Evolutionary conservation across 2,329 filamentous ascomycete species (phyloP).

Genomic region (Dactylellina leptospora): DNA sequence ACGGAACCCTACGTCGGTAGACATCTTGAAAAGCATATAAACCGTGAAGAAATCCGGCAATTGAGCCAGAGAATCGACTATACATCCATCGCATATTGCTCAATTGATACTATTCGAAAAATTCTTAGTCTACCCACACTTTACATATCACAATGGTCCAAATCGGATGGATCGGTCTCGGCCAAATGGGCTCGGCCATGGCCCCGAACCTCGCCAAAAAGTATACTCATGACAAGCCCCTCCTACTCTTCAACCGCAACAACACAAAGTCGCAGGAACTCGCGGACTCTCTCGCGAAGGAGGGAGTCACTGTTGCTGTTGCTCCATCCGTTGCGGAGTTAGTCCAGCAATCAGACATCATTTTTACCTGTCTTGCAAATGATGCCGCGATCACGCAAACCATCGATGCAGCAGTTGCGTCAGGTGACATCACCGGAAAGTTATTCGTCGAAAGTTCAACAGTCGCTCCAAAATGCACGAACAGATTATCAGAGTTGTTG

Average conservation of each 20-base stretch:
- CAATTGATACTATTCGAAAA: too few species aligned
- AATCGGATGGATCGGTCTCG: conserved; percentile 81
- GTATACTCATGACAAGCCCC: conserved; percentile 73
- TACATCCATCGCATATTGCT: conserved; percentile 5
- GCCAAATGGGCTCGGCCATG: conserved; percentile 88
- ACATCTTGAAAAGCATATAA: too few species aligned
- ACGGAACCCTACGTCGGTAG: too few species aligned
- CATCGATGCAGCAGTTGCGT: conserved; percentile 65
- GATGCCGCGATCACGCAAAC: conserved; percentile 75
- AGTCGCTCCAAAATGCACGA: conserved; percentile 82
- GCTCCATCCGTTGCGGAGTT: conserved; percentile 72
- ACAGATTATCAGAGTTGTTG: conserved; percentile 70
- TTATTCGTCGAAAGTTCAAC: conserved; percentile 88
- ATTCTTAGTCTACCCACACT: background rate
- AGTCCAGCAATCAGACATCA: conserved; percentile 74
- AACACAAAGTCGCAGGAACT: conserved; percentile 72
- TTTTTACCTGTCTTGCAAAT: conserved; percentile 83
- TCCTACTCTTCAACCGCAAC: conserved; percentile 84
- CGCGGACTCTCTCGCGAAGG: conserved; percentile 62
- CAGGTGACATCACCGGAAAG: conserved; percentile 71
- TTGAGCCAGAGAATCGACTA: conserved; percentile 7
- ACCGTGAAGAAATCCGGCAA: too few species aligned
- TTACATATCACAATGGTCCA: conserved; percentile 59
- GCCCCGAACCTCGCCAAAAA: conserved; percentile 83
- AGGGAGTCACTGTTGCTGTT: conserved; percentile 15